Conservation (phyloP, 306 rosid genomes). For the Lathyrus tuberosus region DNA sequence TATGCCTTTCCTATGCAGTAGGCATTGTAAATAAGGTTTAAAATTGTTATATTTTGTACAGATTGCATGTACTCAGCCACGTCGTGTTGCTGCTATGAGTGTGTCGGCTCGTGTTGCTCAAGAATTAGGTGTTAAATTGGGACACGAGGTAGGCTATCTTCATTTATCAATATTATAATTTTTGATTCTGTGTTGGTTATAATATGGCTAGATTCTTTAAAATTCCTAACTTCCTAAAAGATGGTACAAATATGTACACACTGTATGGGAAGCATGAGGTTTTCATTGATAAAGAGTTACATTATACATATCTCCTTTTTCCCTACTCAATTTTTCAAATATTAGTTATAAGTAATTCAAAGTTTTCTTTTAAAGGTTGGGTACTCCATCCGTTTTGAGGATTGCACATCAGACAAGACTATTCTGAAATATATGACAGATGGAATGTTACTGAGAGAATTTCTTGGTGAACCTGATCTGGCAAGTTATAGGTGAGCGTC, state of each 20-base stretch:
- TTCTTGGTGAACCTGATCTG: conserved; percentile 95
- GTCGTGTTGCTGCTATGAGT: conserved; percentile 99
- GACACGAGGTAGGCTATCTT: conserved; percentile 72
- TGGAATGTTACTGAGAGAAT: conserved; percentile 95
- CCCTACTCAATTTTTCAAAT: conserved; percentile 5
- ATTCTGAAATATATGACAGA: conserved; percentile 94
- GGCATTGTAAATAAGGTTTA: conserved; percentile 22
- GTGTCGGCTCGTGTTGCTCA: conserved; percentile 98
- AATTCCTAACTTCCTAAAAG: not conserved
- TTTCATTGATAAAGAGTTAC: not conserved
- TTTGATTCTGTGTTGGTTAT: conserved; percentile 27
- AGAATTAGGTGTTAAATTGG: conserved; percentile 95
- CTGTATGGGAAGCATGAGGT: conserved; percentile 15
- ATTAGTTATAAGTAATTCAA: conserved; percentile 17
- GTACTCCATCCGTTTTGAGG: conserved; percentile 96
- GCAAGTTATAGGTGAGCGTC: conserved; percentile 79
- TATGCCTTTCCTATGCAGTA: conserved; percentile 9
- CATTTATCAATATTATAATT: conserved; percentile 8
- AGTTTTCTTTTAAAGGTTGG: conserved; percentile 73
- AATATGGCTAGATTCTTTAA: conserved; percentile 6
- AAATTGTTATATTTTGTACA: conserved; percentile 39
- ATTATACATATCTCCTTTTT: conserved; percentile 8
- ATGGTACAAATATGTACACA: conserved; percentile 17
- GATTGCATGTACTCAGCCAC: conserved; percentile 98
- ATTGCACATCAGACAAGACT: conserved; percentile 95